Conservation (phyloP, 2,329 filamentous ascomycete genomes). For the Aureobasidium sp. region DNA sequence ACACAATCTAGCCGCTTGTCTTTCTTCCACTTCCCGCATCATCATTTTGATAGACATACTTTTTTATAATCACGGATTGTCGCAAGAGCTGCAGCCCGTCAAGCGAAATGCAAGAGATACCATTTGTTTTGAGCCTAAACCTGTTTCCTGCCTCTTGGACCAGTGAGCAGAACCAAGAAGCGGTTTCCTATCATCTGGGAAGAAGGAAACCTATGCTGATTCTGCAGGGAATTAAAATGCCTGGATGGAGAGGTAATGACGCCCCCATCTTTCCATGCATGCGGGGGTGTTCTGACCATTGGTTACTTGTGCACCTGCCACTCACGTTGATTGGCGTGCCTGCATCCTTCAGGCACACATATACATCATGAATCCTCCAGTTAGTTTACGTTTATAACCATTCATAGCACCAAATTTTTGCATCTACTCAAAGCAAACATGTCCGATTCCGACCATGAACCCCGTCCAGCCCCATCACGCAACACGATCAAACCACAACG, state of each 20-base stretch:
- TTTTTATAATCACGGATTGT: not conserved
- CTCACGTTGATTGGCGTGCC: not conserved
- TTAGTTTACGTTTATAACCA: not conserved
- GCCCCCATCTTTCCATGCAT: not conserved
- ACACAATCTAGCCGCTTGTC: constrained; percentile 22
- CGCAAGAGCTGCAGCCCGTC: not conserved
- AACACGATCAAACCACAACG: not conserved
- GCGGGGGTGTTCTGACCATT: no score
- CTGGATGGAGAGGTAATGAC: not conserved
- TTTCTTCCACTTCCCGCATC: not conserved
- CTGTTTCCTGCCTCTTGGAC: not conserved
- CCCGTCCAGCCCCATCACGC: not conserved
- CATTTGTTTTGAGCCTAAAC: not conserved
- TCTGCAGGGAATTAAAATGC: not conserved
- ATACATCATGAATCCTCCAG: not conserved
- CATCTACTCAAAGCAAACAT: not conserved
- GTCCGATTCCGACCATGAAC: not conserved
- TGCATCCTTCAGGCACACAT: not conserved
- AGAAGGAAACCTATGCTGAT: not conserved
- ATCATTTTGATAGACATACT: constrained; percentile 8
- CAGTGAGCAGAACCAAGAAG: no score
- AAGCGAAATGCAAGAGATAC: constrained; percentile 11
- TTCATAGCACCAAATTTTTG: not conserved
- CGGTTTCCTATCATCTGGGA: not conserved
- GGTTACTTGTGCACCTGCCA: not conserved